Base-by-base conservation (phyloP, 139 green algal genomes). In the Monoraphidium neglectum region DNA sequence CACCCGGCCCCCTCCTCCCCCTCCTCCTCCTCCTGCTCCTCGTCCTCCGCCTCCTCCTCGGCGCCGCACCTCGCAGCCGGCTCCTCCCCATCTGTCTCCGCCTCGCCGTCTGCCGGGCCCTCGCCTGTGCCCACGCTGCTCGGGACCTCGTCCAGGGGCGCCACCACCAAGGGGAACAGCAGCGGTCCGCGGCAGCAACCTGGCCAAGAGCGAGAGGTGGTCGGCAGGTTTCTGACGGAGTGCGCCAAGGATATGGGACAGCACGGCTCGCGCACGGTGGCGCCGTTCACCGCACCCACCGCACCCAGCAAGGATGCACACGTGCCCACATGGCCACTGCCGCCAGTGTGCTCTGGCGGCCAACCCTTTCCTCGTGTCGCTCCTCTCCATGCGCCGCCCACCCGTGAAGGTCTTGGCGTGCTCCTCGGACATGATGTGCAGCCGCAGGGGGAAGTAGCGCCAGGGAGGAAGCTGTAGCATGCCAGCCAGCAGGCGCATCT, bases 401-500 rank as follows among this genome's bases (percentile, higher is more conserved):
- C 79, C 74, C 51, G n/a, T 69, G 8, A 40, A 65, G 30, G 87
- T 61, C 0, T 35, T 16, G 0, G 74, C 75, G 47, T 87, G 87
- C 13, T 82, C 37, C 3, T 76, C 69, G 26, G 70, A 77, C 54
- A 95, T 84, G 43, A 95, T 87, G 64, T 96, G 90, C 40, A 98
- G 72, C 13, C 82, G 93, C 49, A 98, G 88, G 13, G 93, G 92
- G 77, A 90, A 95, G 82, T 91, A 89, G 62, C 82, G 77, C 90
- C 92, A 98, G 0, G 92, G 92, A 15, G 86, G 56, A 15, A 83
- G 18, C 28, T 86, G 68, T 66, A 98, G 83, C 92, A 98, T 96
- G 60, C 83, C 87, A 33, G 93, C 82, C 74, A 97, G 76, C 35
- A 96, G 74, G 36, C 72, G 70, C 8, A 95, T 79, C 88, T 93